A percentile compares a stretch with the other conserved stretches of the same genome.
phyloP scores from a whole-genome alignment of 1,139 yeast species.

The Kurtzmaniella quercitrusa region DNA sequence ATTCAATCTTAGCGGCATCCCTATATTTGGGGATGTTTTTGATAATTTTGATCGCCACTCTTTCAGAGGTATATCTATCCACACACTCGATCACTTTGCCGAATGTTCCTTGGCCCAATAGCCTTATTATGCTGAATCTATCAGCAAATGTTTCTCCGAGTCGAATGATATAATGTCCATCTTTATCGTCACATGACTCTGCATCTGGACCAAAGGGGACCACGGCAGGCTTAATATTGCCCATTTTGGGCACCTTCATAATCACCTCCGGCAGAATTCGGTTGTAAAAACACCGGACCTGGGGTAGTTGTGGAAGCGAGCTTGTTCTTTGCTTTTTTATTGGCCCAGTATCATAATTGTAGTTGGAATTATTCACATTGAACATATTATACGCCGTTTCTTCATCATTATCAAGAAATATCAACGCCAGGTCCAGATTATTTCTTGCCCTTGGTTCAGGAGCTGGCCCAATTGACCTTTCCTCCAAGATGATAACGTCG shows the following conservation, averaged over 20 bases:
- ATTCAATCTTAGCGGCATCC: slow-evolving; percentile 83
- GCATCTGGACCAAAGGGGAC: slow-evolving; percentile 19
- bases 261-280: slow-evolving; percentile 36
- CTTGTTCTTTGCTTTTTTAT: slow-evolving; percentile 59
- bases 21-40: slow-evolving; percentile 73
- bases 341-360: slow-evolving; percentile 12
- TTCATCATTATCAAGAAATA: slow-evolving; percentile 33
- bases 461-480: slow-evolving; percentile 18
- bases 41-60: slow-evolving; percentile 89
- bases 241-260: slow-evolving; percentile 37
- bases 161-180: slow-evolving; percentile 77
- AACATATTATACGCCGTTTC: slow-evolving; percentile 42
- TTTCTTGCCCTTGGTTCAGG: slow-evolving; percentile 23
- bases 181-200: slow-evolving; percentile 60
- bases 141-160: slow-evolving; percentile 60
- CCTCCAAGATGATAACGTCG: slow-evolving; percentile 34
- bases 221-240: slow-evolving; percentile 39
- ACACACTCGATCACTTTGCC: slow-evolving; percentile 85
- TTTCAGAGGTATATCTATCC: slow-evolving; percentile 53
- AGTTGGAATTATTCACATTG: slow-evolving; percentile 26
- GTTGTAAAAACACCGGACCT: slow-evolving; percentile 41
- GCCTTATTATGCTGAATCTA: slow-evolving; percentile 58
- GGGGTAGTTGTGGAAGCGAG: slow-evolving; percentile 69
- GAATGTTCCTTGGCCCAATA: slow-evolving; percentile 95
- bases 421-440: slow-evolving; percentile 36